A percentile compares a stretch with the other conserved stretches of the same genome.
Evolutionary conservation across 495 filamentous ascomycete genomes (phyloP).

Genomic region (Chaetomidium leptoderma): DNA sequence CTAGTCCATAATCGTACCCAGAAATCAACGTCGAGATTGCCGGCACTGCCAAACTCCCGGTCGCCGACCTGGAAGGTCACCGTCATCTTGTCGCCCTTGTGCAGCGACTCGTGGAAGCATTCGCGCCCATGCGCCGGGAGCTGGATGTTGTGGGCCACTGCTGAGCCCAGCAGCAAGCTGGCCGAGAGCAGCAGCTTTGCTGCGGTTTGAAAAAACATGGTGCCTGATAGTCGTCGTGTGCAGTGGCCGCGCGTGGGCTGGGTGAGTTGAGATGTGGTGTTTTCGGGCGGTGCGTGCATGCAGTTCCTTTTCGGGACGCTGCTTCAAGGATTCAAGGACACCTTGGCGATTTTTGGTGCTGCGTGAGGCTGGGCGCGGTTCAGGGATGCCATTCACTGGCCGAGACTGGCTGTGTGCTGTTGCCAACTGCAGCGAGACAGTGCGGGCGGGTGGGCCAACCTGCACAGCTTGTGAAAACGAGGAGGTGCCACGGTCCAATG

Average conservation of each 20-base stretch:
- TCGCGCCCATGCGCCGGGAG: slow-evolving; percentile 85
- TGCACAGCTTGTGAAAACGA: slow-evolving; percentile 18
- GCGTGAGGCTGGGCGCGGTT: neutral
- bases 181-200: slow-evolving; percentile 60
- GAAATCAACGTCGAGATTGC: slow-evolving; percentile 95
- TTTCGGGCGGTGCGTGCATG: slow-evolving; percentile 27
- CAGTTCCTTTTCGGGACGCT: slow-evolving; percentile 12
- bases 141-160: slow-evolving; percentile 88
- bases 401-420: too few species aligned
- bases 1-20: too few species aligned
- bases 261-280: slow-evolving; percentile 17
- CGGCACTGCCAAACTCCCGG: slow-evolving; percentile 88
- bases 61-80: slow-evolving; percentile 98
- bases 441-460: too few species aligned
- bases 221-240: slow-evolving; percentile 8
- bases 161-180: slow-evolving; percentile 58
- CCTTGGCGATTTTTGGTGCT: slow-evolving; percentile 28
- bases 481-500: slow-evolving; percentile 23
- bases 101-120: slow-evolving; percentile 93
- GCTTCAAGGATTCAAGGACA: slow-evolving; percentile 26
- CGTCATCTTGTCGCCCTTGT: slow-evolving; percentile 95
- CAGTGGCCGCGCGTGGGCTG: neutral
- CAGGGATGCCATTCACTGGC: slow-evolving; percentile 11
- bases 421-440: neutral
- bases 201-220: slow-evolving; percentile 34